Conservation (phyloP, 371 early-diverging fungal species). For the Mucor irregularis region DNA sequence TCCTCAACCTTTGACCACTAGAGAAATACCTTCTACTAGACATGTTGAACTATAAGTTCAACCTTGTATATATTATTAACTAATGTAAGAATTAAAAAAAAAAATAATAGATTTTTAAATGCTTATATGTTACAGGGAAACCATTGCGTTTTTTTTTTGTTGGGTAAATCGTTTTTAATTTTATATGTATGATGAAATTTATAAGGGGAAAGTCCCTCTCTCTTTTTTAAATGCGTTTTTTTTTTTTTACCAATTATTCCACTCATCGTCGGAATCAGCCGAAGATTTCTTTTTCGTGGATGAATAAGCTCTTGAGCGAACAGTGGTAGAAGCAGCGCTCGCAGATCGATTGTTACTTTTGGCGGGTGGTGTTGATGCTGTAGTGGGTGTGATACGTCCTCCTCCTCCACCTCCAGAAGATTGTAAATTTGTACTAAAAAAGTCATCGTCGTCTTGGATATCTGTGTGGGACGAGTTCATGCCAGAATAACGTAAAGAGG, state of each 20-base stretch:
- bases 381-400: slow-evolving; percentile 20
- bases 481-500: slow-evolving; percentile 15
- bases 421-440: slow-evolving; percentile 43
- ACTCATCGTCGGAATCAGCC: slow-evolving; percentile 58
- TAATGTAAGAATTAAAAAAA: too few relatives aligned
- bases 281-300: slow-evolving; percentile 35
- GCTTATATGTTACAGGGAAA: too few relatives aligned
- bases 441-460: slow-evolving; percentile 47
- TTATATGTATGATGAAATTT: too few relatives aligned
- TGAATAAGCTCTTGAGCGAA: slow-evolving; percentile 35
- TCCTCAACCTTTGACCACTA: not conserved
- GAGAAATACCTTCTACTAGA: slow-evolving; percentile 14
- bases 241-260: slow-evolving; percentile 50
- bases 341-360: not conserved
- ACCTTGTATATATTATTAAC: too few relatives aligned
- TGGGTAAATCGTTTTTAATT: too few relatives aligned
- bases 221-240: slow-evolving; percentile 1
- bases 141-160: too few relatives aligned
- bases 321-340: not conserved
- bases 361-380: slow-evolving; percentile 37
- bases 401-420: slow-evolving; percentile 29
- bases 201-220: too few relatives aligned
- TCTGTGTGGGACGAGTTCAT: slow-evolving; percentile 23
- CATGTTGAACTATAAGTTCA: not conserved
- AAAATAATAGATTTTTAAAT: too few relatives aligned